Evolutionary conservation across 2,329 filamentous ascomycete species (phyloP), one percentile per base, ranked within the genome.

Genomic region (Tolypocladium ovalisporum): DNA sequence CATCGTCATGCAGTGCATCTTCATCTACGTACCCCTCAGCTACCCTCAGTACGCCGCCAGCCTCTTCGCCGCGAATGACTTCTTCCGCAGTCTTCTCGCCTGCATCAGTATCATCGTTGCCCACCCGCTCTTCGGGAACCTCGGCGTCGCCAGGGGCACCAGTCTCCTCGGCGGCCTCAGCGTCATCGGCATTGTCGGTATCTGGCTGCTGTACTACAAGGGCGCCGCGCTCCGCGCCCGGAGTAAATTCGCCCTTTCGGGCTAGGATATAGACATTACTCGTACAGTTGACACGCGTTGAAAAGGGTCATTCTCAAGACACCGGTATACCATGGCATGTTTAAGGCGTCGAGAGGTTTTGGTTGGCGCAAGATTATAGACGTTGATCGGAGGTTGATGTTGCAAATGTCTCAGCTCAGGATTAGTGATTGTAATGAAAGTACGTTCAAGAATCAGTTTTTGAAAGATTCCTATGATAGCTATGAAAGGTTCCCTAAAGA

Each of bases 11-110:
- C 81, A 84, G 67, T 81, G 78, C 68, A 77, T 84, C 67, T 84
- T 84, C 64, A 73, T 83, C 61, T 84, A 84, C 68, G 76, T 84
- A 19, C 79, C 80, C 0, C 71, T 83, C 24, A 75, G 71, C 55
- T 83, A 83, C 62, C 80, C 80, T 5, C 71, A 74, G 62, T 83
- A 83, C 64, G 80, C 81, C 0, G 81, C 83, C 40, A 79, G 75
- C 54, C 70, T 85, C 27, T 84, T 86, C 64, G 82, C 82, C 1
- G 81, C 75, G 7, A 86, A 84, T 64, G 82, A 84, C 70, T 80
- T 84, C 66, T 77, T 80, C 68, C 75, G 81, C 44, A 78, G 75
- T 35, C 77, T 81, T 2, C 70, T 87, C 3, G 85, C 84, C 8
- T 82, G 79, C 55, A 83, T 77, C 0, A 79, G 79, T 32, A 77